Evolutionary conservation across 2,329 filamentous ascomycete species (phyloP).

Genomic region (Leptodontidium sp.): DNA sequence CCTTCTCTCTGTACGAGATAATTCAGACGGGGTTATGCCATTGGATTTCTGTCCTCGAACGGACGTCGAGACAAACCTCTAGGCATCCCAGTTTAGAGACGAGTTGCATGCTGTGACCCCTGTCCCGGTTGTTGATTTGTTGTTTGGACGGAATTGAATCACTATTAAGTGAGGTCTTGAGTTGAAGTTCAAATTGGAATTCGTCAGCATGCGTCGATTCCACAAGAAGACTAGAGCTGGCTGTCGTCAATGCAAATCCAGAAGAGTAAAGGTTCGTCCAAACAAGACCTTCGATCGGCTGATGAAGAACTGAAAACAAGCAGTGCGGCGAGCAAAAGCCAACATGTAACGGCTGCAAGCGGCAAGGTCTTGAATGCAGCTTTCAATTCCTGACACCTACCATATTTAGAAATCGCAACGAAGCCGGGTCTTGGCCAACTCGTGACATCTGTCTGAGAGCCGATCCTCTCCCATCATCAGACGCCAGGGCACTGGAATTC

Average conservation of each 20-base stretch:
- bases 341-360: constrained; percentile 30
- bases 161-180: too few relatives aligned
- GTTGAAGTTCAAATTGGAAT: background rate
- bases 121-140: background rate
- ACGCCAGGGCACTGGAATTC: constrained; percentile 15
- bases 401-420: background rate
- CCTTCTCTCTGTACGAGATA: background rate
- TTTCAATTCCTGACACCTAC: constrained; percentile 27
- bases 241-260: constrained; percentile 30
- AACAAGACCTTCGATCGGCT: background rate
- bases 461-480: constrained; percentile 4
- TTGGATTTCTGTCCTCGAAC: background rate
- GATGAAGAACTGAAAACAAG: background rate
- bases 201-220: constrained; percentile 1
- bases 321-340: constrained; percentile 37
- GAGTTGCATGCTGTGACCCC: too few relatives aligned
- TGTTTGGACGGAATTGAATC: too few relatives aligned
- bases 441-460: background rate
- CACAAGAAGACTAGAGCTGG: constrained; percentile 30
- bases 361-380: constrained; percentile 29
- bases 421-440: background rate
- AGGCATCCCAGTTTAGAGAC: background rate
- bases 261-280: constrained; percentile 30
- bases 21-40: background rate
- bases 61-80: background rate